Evolutionary conservation across 2,329 filamentous ascomycete genomes (phyloP), one percentile per base, ranked within the genome.

Genomic region (Aspergillus terreus): DNA sequence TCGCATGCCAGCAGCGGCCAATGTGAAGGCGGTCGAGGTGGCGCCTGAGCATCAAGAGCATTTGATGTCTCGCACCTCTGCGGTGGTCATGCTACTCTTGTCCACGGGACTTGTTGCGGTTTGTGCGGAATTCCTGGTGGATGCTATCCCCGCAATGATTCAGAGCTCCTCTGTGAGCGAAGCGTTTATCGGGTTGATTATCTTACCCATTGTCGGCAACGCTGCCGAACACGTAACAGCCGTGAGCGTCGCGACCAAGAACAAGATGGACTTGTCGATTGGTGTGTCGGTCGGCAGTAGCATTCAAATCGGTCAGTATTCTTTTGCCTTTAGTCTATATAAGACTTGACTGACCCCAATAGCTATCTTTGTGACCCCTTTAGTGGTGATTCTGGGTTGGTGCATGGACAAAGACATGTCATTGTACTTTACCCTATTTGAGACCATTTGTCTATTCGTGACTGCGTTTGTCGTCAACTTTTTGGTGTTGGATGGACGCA

Each of bases 391-490:
- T 35, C 82, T 92, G 33, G 88, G 88, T 49, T 92, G 88, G 88
- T 84, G 83, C 56, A 84, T 91, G 79, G 81, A 81, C 55, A 83
- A 86, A 55, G 78, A 83, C 1, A 92, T 92, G 81, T 79, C 76
- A 41, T 65, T 83, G 10, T 83, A 82, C 69, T 83, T 83, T 63
- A 82, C 81, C 52, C 71, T 83, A 15, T 83, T 83, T 57, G 80
- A 42, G 65, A 83, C 81, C 2, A 74, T 91, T 19, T 86, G 88
- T 38, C 75, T 95, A 38, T 95, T 95, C 60, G 88, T 94, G 11
- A 85, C 89, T 2, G 88, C 90, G 0, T 82, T 95, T 40, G 79
- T 95, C 32, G 88, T 92, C 52, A 95, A 95, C 67, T 95, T 95
- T 66, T 73, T 95, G 41, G 90, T 95, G 45, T 79, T 86, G 17